phyloP scores from a whole-genome alignment of 225 moss, liverwort and hornwort genomes.

The Lunularia cruciata region DNA sequence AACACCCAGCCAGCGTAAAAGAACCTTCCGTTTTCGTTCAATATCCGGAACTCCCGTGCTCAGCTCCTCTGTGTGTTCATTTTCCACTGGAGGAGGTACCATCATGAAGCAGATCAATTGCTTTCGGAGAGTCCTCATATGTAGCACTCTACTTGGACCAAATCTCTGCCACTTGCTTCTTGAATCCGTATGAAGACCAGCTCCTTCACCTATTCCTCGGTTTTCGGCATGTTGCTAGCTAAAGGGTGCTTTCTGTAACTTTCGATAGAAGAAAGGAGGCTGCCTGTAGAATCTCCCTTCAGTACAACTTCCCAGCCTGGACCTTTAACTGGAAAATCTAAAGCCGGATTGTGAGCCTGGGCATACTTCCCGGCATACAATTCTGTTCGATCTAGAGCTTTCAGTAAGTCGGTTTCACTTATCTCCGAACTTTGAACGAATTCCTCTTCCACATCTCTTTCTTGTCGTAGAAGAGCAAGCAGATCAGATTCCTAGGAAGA shows the following conservation, averaged over 20 bases:
- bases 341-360: slow-evolving; percentile 34
- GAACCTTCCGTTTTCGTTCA: no score
- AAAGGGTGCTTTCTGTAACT: slow-evolving; percentile 49
- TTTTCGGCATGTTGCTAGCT: slow-evolving; percentile 2
- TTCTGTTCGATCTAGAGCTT: slow-evolving; percentile 69
- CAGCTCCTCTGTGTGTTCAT: neutral
- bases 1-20: neutral
- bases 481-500: slow-evolving; percentile 65
- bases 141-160: neutral
- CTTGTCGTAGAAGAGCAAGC: slow-evolving; percentile 58
- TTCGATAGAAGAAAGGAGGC: slow-evolving; percentile 73
- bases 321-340: slow-evolving; percentile 51
- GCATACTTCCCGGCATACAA: slow-evolving; percentile 46
- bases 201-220: slow-evolving; percentile 2
- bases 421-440: slow-evolving; percentile 77
- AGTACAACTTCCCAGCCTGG: slow-evolving; percentile 95
- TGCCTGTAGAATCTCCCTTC: slow-evolving; percentile 51
- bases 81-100: neutral
- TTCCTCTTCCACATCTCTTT: slow-evolving; percentile 72
- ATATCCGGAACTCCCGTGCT: neutral
- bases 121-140: neutral
- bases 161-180: neutral
- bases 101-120: neutral
- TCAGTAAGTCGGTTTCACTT: slow-evolving; percentile 53
- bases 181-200: no score